Conservation (phyloP, 768 basidiomycete genomes). For the Suillus occidentalis region DNA sequence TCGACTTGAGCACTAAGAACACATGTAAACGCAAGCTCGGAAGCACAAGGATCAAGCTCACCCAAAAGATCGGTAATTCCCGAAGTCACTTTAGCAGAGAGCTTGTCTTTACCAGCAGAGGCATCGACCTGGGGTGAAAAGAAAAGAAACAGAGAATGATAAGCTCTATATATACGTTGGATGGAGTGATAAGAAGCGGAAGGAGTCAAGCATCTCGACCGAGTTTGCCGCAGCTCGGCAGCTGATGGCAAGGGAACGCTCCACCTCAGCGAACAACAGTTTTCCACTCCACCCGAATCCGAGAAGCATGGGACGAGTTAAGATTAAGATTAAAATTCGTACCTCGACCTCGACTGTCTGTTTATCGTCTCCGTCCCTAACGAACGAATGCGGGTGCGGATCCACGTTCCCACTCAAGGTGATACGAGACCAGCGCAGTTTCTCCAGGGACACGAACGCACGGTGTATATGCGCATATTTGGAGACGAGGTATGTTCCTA, state of each 20-base stretch:
- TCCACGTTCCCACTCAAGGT: constrained; percentile 41
- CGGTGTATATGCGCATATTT: constrained; percentile 78
- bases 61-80: constrained; percentile 83
- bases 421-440: constrained; percentile 85
- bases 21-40: constrained; percentile 21
- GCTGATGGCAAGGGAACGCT: constrained; percentile 7
- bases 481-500: constrained; percentile 79
- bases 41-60: constrained; percentile 33
- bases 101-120: constrained; percentile 56
- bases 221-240: constrained; percentile 8
- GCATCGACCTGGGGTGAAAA: constrained; percentile 58
- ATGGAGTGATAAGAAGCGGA: background rate
- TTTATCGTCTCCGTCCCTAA: constrained; percentile 91
- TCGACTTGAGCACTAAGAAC: constrained; percentile 77
- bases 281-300: constrained; percentile 3
- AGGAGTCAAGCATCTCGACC: background rate
- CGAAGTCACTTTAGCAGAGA: constrained; percentile 60
- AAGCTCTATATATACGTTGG: constrained; percentile 8
- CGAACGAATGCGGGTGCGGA: constrained; percentile 79
- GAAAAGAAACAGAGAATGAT: background rate
- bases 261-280: background rate
- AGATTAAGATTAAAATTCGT: constrained; percentile 15
- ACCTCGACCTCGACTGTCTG: constrained; percentile 62
- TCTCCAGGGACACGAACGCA: constrained; percentile 69
- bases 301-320: background rate